Evolutionary conservation across 192 early-diverging fungal species (phyloP).

Genomic region (Umbelopsis sp.): DNA sequence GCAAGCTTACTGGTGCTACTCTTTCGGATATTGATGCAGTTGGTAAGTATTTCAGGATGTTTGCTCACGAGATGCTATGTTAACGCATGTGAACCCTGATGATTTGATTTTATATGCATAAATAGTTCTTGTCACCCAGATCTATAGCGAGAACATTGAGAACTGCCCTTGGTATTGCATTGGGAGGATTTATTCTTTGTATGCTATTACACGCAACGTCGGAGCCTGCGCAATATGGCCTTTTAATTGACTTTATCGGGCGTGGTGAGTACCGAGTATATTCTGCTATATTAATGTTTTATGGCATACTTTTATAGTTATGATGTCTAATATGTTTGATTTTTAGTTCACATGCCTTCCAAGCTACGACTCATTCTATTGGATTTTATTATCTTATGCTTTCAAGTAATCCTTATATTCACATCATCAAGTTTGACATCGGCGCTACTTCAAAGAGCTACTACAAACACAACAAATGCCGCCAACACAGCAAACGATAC

Average conservation of each 20-base stretch:
- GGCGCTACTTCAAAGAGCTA: slow-evolving; percentile 8
- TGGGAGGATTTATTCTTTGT: slow-evolving; percentile 22
- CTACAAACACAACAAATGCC: slow-evolving; percentile 4
- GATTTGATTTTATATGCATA: background rate
- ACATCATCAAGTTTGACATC: slow-evolving; percentile 29
- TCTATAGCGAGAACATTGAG: slow-evolving; percentile 25
- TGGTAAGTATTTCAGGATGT: slow-evolving; percentile 15
- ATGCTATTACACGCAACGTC: slow-evolving; percentile 19
- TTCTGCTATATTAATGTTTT: no score
- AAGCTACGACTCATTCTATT: slow-evolving; percentile 23
- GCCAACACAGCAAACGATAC: slow-evolving; percentile 10
- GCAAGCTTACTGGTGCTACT: slow-evolving; percentile 28
- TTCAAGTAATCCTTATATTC: slow-evolving; percentile 34
- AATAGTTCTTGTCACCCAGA: slow-evolving; percentile 34
- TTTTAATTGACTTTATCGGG: slow-evolving; percentile 38
- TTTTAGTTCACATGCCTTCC: slow-evolving; percentile 21
- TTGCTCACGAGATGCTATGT: background rate
- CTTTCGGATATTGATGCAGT: slow-evolving; percentile 31
- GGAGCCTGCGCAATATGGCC: slow-evolving; percentile 25
- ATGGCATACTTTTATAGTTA: no score
- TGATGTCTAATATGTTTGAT: no score
- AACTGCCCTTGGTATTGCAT: slow-evolving; percentile 28
- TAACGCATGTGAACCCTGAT: background rate
- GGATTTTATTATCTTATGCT: slow-evolving; percentile 27
- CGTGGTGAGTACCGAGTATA: slow-evolving; percentile 23